Evolutionary conservation across 345 rosid genomes (phyloP).

Genomic region (Pugionium dolabratum): DNA sequence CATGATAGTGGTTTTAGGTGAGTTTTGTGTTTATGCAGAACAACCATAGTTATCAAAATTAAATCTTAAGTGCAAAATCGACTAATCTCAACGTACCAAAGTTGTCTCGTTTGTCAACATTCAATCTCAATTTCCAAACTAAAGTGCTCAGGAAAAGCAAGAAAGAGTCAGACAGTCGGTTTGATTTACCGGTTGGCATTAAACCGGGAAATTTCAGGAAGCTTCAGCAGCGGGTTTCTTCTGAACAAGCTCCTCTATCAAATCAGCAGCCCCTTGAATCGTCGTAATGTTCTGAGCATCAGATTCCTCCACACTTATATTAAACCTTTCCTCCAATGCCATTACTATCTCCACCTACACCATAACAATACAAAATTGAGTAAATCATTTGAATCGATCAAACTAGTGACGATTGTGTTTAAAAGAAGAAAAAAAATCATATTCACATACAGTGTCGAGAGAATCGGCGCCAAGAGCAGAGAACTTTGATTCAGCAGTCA

Average conservation of each 20-base stretch:
- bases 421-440: too few species aligned
- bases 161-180: too few species aligned
- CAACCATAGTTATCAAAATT: background rate
- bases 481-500: constrained; percentile 72
- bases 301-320: constrained; percentile 67
- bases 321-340: constrained; percentile 84
- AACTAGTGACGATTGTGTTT: too few species aligned
- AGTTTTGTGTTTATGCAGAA: background rate
- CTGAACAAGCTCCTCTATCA: constrained; percentile 68
- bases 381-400: background rate
- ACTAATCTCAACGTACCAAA: constrained; percentile 17
- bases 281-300: constrained; percentile 73
- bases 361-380: too few species aligned
- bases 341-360: constrained; percentile 87
- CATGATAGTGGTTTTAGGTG: too few species aligned
- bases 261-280: constrained; percentile 82
- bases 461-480: constrained; percentile 84
- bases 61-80: background rate
- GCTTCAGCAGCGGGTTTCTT: constrained; percentile 45
- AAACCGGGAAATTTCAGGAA: constrained; percentile 11
- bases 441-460: constrained; percentile 70
- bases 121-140: constrained; percentile 11
- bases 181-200: background rate
- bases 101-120: constrained; percentile 20
- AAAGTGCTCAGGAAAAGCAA: background rate